A percentile compares a stretch with the other conserved stretches of the same genome.
Evolutionary conservation across 2,329 filamentous ascomycete genomes (phyloP).

Genomic region (Aureobasidium sp.): DNA sequence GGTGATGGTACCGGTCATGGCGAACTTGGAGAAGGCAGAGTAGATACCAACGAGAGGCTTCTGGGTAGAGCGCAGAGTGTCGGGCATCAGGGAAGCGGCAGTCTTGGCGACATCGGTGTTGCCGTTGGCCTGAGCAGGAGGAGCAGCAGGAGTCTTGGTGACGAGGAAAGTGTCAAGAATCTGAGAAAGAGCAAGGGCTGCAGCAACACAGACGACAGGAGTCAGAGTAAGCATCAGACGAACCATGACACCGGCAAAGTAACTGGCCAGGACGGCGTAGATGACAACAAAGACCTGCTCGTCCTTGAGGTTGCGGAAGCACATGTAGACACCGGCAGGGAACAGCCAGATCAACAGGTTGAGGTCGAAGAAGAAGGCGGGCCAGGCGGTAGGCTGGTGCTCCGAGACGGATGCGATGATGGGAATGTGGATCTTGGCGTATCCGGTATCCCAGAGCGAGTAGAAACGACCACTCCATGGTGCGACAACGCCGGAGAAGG

Average conservation of each 20-base stretch:
- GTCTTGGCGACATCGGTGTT: slow-evolving; percentile 41
- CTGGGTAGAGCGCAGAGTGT: slow-evolving; percentile 59
- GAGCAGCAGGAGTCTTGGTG: slow-evolving; percentile 49
- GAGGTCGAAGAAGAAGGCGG: slow-evolving; percentile 97
- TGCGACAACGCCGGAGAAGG: slow-evolving; percentile 82
- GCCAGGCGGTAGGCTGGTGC: slow-evolving; percentile 98
- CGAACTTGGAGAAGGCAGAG: slow-evolving; percentile 64
- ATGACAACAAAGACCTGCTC: slow-evolving; percentile 98
- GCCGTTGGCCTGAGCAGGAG: slow-evolving; percentile 36
- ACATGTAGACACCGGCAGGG: slow-evolving; percentile 95
- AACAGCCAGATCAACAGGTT: slow-evolving; percentile 99
- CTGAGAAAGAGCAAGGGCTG: slow-evolving; percentile 77
- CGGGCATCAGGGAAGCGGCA: slow-evolving; percentile 44
- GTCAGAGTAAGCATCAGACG: slow-evolving; percentile 96
- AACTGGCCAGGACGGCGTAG: slow-evolving; percentile 91
- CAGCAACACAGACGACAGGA: slow-evolving; percentile 89
- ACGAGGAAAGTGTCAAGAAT: slow-evolving; percentile 81
- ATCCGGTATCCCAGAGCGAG: slow-evolving; percentile 96
- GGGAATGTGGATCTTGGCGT: slow-evolving; percentile 98
- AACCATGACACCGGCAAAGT: slow-evolving; percentile 99
- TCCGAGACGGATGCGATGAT: slow-evolving; percentile 99
- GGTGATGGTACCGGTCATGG: slow-evolving; percentile 63
- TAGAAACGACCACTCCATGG: slow-evolving; percentile 99
- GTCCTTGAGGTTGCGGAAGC: slow-evolving; percentile 86
- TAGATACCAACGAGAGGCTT: slow-evolving; percentile 77